A percentile compares a stretch with the other conserved stretches of the same genome.
phyloP scores from a whole-genome alignment of 177 flowering plant genomes.

The Telopea speciosissima region DNA sequence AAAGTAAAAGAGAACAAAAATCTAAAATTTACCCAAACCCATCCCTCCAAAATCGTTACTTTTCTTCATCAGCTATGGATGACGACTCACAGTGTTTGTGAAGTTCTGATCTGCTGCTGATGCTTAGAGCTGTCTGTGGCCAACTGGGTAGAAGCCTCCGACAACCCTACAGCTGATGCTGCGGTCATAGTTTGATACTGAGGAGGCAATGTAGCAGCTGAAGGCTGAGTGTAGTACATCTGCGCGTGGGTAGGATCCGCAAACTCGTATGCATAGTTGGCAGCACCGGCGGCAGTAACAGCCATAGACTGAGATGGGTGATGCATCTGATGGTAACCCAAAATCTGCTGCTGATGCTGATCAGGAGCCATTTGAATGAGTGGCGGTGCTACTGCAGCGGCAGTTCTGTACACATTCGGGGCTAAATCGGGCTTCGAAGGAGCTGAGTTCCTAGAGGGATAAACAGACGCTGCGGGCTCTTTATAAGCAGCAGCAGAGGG shows the following conservation, averaged over 20 bases:
- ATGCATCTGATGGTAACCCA: constrained; percentile 63
- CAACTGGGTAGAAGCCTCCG: constrained; percentile 38
- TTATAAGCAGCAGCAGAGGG: constrained; percentile 33
- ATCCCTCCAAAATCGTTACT: constrained; percentile 26
- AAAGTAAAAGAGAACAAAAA: not conserved
- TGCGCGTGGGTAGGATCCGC: constrained; percentile 59
- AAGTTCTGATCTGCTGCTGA: constrained; percentile 24
- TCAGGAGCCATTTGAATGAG: constrained; percentile 46
- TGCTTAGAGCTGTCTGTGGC: constrained; percentile 24
- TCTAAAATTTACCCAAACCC: not conserved
- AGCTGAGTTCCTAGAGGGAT: constrained; percentile 36
- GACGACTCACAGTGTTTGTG: constrained; percentile 23
- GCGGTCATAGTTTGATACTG: constrained; percentile 64
- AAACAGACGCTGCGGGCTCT: constrained; percentile 11
- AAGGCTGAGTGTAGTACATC: constrained; percentile 61
- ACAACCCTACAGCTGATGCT: constrained; percentile 14
- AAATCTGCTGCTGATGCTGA: constrained; percentile 53
- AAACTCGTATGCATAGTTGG: constrained; percentile 54
- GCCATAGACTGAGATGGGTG: constrained; percentile 62
- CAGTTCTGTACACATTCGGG: constrained; percentile 49
- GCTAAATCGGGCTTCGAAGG: constrained; percentile 48
- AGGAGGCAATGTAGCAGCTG: constrained; percentile 44
- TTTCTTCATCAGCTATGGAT: not conserved
- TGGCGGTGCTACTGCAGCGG: constrained; percentile 26
- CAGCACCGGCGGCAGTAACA: constrained; percentile 30